A percentile compares a stretch with the other conserved stretches of the same genome.
phyloP scores from a whole-genome alignment of 2,329 filamentous ascomycete genomes.

The Aspergillus sp. region DNA sequence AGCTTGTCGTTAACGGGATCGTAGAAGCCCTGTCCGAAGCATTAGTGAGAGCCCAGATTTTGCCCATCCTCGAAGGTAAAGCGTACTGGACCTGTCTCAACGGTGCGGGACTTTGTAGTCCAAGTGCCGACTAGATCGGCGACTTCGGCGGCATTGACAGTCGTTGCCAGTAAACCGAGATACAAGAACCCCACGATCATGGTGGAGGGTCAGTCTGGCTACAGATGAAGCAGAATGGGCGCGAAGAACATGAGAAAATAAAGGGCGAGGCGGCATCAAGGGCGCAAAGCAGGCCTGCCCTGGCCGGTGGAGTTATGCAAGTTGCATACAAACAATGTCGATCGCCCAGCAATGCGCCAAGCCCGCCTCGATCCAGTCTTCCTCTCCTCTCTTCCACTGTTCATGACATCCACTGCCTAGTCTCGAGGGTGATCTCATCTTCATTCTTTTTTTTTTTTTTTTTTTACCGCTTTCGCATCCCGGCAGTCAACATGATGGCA shows the following conservation, averaged over 20 bases:
- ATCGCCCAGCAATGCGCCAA: slow-evolving; percentile 4
- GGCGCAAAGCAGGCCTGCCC: not conserved
- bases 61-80: not conserved
- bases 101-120: slow-evolving; percentile 68
- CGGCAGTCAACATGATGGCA: slow-evolving; percentile 45
- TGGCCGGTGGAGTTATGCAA: not conserved
- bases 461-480: not conserved
- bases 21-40: slow-evolving; percentile 60
- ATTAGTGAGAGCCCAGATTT: not conserved
- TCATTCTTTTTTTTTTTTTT: too few relatives aligned
- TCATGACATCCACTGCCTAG: not conserved
- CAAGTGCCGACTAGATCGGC: slow-evolving; percentile 66
- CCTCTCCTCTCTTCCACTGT: not conserved
- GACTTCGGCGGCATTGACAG: slow-evolving; percentile 43
- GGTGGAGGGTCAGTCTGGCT: slow-evolving; percentile 13
- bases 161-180: slow-evolving; percentile 37
- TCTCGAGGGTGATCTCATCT: too few relatives aligned
- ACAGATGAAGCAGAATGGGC: not conserved
- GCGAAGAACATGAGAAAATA: not conserved
- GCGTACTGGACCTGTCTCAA: slow-evolving; percentile 67
- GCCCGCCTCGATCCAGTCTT: not conserved
- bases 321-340: slow-evolving; percentile 1
- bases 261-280: slow-evolving; percentile 6
- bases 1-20: slow-evolving; percentile 65
- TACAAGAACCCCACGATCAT: slow-evolving; percentile 32